These are phyloP conservation scores for Luzula sylvatica DNA, from an alignment of 176 grass and related monocot genomes.

Conservation along the genomic window DNA sequence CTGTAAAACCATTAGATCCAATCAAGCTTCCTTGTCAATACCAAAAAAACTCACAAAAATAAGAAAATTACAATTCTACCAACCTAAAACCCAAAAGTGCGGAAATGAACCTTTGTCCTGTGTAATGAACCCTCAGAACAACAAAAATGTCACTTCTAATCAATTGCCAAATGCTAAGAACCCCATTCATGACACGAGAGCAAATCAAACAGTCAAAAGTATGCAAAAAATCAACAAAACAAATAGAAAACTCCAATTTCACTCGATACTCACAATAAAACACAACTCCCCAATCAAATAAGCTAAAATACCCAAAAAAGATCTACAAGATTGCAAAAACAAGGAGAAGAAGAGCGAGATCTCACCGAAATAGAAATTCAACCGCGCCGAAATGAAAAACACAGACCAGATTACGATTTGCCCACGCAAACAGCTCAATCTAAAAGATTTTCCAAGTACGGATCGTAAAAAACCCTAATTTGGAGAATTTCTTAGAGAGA, in stretches of 20 bases:
- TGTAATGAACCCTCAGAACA: not conserved
- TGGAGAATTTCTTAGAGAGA: conserved; percentile 14
- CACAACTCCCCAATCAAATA: too few relatives aligned
- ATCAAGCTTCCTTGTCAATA: conserved; percentile 2
- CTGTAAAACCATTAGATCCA: conserved; percentile 1
- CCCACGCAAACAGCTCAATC: not conserved
- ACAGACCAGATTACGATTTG: not conserved
- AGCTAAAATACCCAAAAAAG: too few relatives aligned
- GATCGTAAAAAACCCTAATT: conserved; percentile 18
- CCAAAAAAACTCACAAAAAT: not conserved
- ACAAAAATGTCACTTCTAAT: conserved; percentile 7
- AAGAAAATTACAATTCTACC: conserved; percentile 1
- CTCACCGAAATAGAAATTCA: conserved; percentile 9
- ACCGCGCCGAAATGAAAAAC: not conserved
- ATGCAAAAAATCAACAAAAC: too few relatives aligned
- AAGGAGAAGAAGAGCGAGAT: not conserved
- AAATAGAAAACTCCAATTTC: too few relatives aligned
- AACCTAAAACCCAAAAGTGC: not conserved
- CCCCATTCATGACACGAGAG: not conserved
- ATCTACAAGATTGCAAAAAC: not conserved
- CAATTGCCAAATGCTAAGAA: conserved; percentile 1
- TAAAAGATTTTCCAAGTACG: not conserved
- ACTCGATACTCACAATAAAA: too few relatives aligned
- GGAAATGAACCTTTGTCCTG: too few relatives aligned
- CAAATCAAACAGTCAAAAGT: too few relatives aligned